Evolutionary conservation across 2,329 filamentous ascomycete genomes (phyloP).

Genomic region (Waltergamsia citrina): DNA sequence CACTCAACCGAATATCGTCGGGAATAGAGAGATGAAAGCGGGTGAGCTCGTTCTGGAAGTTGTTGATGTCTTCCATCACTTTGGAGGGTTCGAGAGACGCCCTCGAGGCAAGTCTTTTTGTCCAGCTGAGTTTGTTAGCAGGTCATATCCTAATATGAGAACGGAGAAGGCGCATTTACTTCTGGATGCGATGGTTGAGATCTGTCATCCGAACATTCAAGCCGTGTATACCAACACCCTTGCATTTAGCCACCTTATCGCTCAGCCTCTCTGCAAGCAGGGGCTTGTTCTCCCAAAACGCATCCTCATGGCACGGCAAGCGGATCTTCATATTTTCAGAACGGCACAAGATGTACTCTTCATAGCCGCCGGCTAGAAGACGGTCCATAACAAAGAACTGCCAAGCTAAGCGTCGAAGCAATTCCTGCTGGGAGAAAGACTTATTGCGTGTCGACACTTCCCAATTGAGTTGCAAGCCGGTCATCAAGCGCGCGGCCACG

Average conservation of each 20-base stretch:
- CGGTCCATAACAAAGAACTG: constrained; percentile 27
- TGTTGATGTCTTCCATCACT: constrained; percentile 25
- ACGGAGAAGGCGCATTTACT: constrained; percentile 13
- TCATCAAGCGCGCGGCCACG: constrained; percentile 23
- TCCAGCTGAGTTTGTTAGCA: constrained; percentile 10
- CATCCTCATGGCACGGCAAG: constrained; percentile 22
- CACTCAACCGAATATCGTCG: constrained; percentile 19
- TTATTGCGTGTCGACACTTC: constrained; percentile 17
- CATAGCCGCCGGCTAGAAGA: constrained; percentile 26
- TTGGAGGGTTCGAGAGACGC: constrained; percentile 21
- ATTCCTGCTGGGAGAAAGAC: constrained; percentile 24
- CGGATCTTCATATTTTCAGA: constrained; percentile 27
- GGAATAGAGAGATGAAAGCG: constrained; percentile 24
- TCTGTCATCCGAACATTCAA: constrained; percentile 24
- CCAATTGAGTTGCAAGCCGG: constrained; percentile 29
- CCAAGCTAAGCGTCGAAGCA: constrained; percentile 25
- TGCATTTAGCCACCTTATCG: constrained; percentile 14
- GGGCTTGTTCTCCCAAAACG: constrained; percentile 19
- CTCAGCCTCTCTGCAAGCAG: constrained; percentile 19
- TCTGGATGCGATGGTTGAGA: constrained; percentile 24
- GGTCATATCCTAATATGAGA: not conserved
- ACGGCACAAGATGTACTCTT: constrained; percentile 26
- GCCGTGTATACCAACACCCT: constrained; percentile 19
- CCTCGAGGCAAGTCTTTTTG: constrained; percentile 13
- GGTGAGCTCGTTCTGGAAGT: constrained; percentile 26